Base-by-base conservation (phyloP, 2,329 filamentous ascomycete genomes). In the Mycosphaerella sp. region DNA sequence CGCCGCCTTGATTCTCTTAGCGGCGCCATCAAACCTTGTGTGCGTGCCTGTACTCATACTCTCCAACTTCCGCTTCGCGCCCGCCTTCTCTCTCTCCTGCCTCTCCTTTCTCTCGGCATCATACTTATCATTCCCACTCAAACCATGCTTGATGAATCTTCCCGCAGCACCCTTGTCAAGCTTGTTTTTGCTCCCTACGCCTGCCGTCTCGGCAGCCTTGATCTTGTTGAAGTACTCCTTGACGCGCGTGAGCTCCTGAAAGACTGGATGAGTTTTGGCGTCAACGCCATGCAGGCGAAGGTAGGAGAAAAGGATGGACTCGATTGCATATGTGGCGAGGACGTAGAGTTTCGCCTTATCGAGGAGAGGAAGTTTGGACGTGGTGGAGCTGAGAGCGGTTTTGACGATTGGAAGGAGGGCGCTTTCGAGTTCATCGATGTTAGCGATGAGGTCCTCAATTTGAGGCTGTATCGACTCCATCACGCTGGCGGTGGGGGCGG, bases 301-400 rank as follows among this genome's bases (percentile, higher is more conserved):
- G 56, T 86, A 85, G 46, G 86, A 88, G 70, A 95, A 97, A 6
- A 98, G 73, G 8, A 95, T 74, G 0, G 90, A 94, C 65, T 97
- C 91, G 57, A 98, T 84, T 0, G 90, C 80, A 68, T 97, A 98
- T 14, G 89, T 86, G 45, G 85, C 78, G 16, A 95, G 76, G n/a
- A 93, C 84, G 66, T 94, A 89, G 53, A 96, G 82, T 72, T 97
- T 96, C 6, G 93, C 89, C 73, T 89, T 90, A 74, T 97, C 91
- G 54, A 98, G 78, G n/a, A 97, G 77, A 1, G 91, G 90, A 25
- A 97, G 77, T 66, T 89, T 89, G 49, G 82, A 84, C 4, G 88
- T 82, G 50, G 81, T 79, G 36, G 84, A 80, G 44, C 81, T 75
- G 39, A 96, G 72, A 1, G 79, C 70, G 44, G 77, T 77, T 32